Evolutionary conservation across 768 basidiomycete species (phyloP), one percentile per base, ranked within the genome.

Genomic region (Boletus fagicola): DNA sequence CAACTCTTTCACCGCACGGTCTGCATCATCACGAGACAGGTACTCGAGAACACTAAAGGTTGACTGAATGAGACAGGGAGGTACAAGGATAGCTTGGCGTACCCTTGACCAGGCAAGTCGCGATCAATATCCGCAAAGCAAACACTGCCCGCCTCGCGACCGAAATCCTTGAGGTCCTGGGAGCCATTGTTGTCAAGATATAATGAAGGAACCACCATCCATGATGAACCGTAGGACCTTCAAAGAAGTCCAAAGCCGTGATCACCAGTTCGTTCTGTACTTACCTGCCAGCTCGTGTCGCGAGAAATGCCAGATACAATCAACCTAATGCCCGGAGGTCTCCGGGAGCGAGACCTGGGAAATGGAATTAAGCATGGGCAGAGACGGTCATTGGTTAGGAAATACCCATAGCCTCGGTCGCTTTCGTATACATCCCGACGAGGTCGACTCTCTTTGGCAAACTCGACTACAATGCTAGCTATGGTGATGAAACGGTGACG

Each of bases 271-370:
- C 48, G 43, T 43, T 47, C 35, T 18, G 50, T 69, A 75, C 90
- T 77, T 86, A 98, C 95, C 94, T 98, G 95, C 95, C 95, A 98
- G 74, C 94, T 97, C 46, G 94, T 96, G 71, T 95, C 92, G 70
- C 90, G 87, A 63, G 94, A 92, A 62, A 98, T 83, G 54, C 93
- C 93, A 39, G 88, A 83, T 57, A 99, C 92, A 59, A 89, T 80
- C 55, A 98, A 78, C 63, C 94, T 87, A 58, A 88, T 83, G 10
- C 92, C 92, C 57, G 88, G 85, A 56, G 91, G 90, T 55, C 91
- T 79, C 46, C 89, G 84, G 39, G 88, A 77, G 43, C 91, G 85
- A 40, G 84, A 77, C 44, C 82, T 82, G 59, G 77, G 77, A 67
- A 39, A 59, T 13, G 48, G 52, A 52, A 51, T 56, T 63, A 42